Base-by-base conservation (phyloP, 1,284 basidiomycete genomes). In the Rhodotorula sp. region DNA sequence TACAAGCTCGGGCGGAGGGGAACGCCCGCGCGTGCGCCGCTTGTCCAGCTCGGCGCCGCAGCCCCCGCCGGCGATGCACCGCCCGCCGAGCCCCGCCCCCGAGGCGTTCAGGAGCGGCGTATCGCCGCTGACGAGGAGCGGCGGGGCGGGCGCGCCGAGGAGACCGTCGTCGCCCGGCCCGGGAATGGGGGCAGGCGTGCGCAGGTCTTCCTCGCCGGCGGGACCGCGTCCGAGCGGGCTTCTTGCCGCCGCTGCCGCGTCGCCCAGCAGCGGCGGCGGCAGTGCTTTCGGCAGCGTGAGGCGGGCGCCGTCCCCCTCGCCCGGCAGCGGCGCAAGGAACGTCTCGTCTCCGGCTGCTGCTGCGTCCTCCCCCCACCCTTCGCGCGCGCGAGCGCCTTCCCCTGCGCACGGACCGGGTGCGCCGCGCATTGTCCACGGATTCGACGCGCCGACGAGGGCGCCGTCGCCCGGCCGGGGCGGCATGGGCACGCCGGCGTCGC, bases 61-160 rank as follows among this genome's bases (percentile, higher is more conserved):
- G 17, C 13, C 48, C 6, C 55, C 32, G 19, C 34, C 2, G 29
- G 59, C n/a, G 32, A 36, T 37, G 25, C n/a, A 29, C 57, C 62
- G 62, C 12, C 54, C 62, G 32, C 29, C 66, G 4, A 67, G 66
- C 37, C 66, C 66, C 1, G 66, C 60, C 1, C 53, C 57, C 2
- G 50, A 25, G 4, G 65, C 32, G 22, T 58, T 66, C 41, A 44
- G n/a, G 50, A 59, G 50, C 36, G n/a, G 57, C 29, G 22, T 63
- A 19, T 22, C 27, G 39, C 61, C 61, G 6, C 29, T 63, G 17
- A 63, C 61, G 29, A 25, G 58, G 5, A 32, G 29, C 27, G 39
- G 27, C 12, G 22, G 12, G 1, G n/a, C 17, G 0, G 37, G 13
- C 10, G 27, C 27, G 13, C 27, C 41, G n/a, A 19, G 29, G 39